phyloP scores from a whole-genome alignment of 139 green algal species.

The Chlorella sp. region DNA sequence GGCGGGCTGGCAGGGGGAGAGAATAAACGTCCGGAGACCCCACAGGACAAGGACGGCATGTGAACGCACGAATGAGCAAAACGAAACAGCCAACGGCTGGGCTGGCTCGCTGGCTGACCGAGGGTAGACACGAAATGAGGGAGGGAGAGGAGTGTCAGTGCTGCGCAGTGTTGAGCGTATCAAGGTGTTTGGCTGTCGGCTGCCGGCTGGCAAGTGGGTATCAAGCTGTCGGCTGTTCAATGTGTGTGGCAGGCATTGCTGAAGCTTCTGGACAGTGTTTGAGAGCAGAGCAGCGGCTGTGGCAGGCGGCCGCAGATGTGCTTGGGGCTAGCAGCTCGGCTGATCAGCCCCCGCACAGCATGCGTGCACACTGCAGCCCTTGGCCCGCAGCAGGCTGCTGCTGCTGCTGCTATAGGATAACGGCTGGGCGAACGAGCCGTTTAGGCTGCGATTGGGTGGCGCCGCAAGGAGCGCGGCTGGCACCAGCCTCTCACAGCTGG shows the following conservation, averaged over 20 bases:
- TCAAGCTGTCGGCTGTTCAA: no score
- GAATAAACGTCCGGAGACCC: background rate
- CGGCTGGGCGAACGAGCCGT: no score
- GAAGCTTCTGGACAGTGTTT: no score
- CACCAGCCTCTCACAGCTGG: conserved; percentile 18
- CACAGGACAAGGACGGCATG: background rate
- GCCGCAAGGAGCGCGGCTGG: background rate
- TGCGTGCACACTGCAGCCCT: background rate
- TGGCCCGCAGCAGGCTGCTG: no score
- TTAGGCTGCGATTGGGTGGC: no score
- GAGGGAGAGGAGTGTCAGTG: background rate
- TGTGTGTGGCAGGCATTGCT: no score
- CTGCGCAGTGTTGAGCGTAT: background rate
- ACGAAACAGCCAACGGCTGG: background rate
- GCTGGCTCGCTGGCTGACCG: background rate
- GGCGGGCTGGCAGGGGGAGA: background rate
- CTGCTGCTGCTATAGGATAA: background rate
- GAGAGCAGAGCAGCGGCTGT: no score
- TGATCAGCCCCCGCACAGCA: background rate
- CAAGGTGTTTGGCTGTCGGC: no score
- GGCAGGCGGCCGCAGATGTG: background rate
- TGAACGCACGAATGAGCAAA: no score
- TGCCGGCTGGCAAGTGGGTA: no score
- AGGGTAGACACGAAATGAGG: background rate
- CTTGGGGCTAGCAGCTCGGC: background rate